These are phyloP conservation scores for Plasmodium malariae DNA, from an alignment of 169 alveolate genomes.

Conservation along the genomic window DNA sequence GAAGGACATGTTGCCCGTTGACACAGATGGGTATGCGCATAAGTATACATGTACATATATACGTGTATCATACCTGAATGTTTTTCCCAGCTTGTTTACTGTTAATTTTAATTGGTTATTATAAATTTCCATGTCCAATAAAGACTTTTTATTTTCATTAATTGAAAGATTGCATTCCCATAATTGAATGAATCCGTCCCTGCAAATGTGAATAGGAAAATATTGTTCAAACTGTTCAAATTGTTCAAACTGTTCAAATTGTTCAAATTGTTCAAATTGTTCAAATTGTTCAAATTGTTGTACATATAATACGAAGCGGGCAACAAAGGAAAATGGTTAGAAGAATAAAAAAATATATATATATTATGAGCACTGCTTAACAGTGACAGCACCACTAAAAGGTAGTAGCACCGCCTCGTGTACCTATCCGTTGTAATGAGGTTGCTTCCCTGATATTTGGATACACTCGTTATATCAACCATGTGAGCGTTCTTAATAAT, in stretches of 20 bases:
- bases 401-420: too few relatives aligned
- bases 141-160: slow-evolving; percentile 21
- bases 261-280: too few relatives aligned
- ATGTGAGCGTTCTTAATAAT: slow-evolving; percentile 53
- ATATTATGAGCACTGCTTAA: too few relatives aligned
- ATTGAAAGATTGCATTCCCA: slow-evolving; percentile 39
- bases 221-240: not conserved
- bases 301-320: too few relatives aligned
- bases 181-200: slow-evolving; percentile 54
- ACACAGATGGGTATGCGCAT: too few relatives aligned
- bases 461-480: slow-evolving; percentile 52
- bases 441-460: slow-evolving; percentile 15
- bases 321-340: too few relatives aligned
- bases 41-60: slow-evolving; percentile 1
- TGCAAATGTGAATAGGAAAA: not conserved
- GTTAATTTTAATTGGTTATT: slow-evolving; percentile 6
- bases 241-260: too few relatives aligned
- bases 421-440: slow-evolving; percentile 58
- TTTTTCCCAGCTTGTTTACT: slow-evolving; percentile 41
- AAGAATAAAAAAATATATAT: too few relatives aligned
- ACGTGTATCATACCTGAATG: slow-evolving; percentile 16
- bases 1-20: too few relatives aligned
- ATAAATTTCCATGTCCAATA: slow-evolving; percentile 33
- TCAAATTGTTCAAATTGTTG: too few relatives aligned
- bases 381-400: too few relatives aligned